A percentile compares a stretch with the other conserved stretches of the same genome.
These are phyloP conservation scores for Friedmanniomyces endolithicus DNA, from an alignment of 495 filamentous ascomycete species.

Conservation along the genomic window DNA sequence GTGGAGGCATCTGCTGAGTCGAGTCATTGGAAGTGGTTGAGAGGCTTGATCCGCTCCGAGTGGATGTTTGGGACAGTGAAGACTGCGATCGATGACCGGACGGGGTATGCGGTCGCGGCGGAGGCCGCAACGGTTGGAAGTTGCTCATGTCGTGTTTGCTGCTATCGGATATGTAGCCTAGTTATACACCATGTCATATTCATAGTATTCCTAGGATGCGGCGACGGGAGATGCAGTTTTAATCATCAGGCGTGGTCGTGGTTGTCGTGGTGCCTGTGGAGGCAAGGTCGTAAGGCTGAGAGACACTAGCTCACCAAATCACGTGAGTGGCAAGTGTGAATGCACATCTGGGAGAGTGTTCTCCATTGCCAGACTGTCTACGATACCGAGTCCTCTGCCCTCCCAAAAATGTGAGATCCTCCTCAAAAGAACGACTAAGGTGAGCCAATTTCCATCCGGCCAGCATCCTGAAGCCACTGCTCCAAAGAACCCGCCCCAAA, in stretches of 20 bases:
- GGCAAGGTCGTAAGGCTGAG: not conserved
- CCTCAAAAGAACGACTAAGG: not conserved
- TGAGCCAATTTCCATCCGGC: not conserved
- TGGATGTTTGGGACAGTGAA: slow-evolving; percentile 16
- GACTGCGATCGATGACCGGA: slow-evolving; percentile 20
- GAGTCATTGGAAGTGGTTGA: slow-evolving; percentile 20
- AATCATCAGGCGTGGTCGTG: not conserved
- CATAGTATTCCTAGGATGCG: not conserved
- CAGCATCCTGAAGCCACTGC: not conserved
- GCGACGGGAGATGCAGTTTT: too few relatives aligned
- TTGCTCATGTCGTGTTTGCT: slow-evolving; percentile 5
- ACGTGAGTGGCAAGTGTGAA: too few relatives aligned
- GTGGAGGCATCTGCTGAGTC: not conserved
- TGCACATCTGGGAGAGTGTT: not conserved
- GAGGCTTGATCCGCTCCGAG: slow-evolving; percentile 16
- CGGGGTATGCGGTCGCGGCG: slow-evolving; percentile 16
- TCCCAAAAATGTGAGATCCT: not conserved
- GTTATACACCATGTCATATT: too few relatives aligned
- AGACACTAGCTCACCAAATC: not conserved
- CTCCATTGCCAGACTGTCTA: slow-evolving; percentile 2
- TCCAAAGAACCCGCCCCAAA: not conserved
- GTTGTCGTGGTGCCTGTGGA: not conserved
- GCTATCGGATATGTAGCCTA: too few relatives aligned
- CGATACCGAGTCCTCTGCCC: not conserved
- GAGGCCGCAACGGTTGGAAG: slow-evolving; percentile 16